Base-by-base conservation (phyloP, 371 early-diverging fungal genomes). In the Funneliformis caledonium region DNA sequence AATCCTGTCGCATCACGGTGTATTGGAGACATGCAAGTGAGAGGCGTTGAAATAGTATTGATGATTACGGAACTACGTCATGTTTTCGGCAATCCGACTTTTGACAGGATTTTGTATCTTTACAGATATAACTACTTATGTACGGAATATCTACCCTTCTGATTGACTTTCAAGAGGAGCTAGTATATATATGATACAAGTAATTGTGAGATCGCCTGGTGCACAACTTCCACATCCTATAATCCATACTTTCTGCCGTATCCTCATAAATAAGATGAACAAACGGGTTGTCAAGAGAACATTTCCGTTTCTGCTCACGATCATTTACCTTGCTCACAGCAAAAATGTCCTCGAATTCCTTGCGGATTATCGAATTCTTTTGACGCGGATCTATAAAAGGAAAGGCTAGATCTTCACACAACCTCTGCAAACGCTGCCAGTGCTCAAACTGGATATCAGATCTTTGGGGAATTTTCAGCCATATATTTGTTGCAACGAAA, bases 401-500 rank as follows among this genome's bases (percentile, higher is more conserved):
- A 47, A 50, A 72, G 43, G 26, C 2, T 12, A 72, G 48, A 7
- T 72, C 37, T 37, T 37, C 48, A 4, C 45, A 45, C 19, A 72
- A 11, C 47, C 72, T 45, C 19, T 2, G 43, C 72, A 72, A 19
- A 72, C 8, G 14, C 45, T 22, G 11, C 72, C 72, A 72, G 19
- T 68, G 37, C 19, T 68, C 69, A 31, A 33, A 22, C 2, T 48
- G 16, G 4, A 45, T 45, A 19, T 19, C 45, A 2, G 43, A 16
- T 68, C 26, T 6, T 33, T n/a, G 22, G 6, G 37, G 16, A 50
- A 72, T 72, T 47, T 72, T 43, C 31, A 72, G 47, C 42, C 42
- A 72, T 48, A 72, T 33, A 14, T 4, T 33, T 37, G 37, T 22
- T 42, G 75, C 75, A n/a, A 74, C 56, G 59, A 74, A 74, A 74